Base-by-base conservation (phyloP, 1,284 basidiomycete genomes). In the Psilocybe mexicana region DNA sequence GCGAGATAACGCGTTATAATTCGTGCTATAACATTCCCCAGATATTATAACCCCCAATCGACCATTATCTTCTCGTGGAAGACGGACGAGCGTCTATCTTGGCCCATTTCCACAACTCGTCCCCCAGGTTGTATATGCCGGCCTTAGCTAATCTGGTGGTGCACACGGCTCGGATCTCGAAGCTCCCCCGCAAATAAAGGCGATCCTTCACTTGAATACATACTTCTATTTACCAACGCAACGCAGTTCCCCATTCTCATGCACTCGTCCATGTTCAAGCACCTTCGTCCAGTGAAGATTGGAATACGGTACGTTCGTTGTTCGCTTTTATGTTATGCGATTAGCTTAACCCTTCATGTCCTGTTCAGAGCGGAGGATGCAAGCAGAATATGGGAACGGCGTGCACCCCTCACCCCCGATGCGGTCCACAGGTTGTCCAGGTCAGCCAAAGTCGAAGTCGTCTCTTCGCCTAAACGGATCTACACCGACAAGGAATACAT, bases 341-440 rank as follows among this genome's bases (percentile, higher is more conserved):
- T 2, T 51, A 1, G 6, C 36, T 43, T 3, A 18, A 14, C 43
- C 18, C 14, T 47, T 30, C 14, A 18, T 18, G 18, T 18, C 18
- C 18, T 18, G 18, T 2, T 35, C 48, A 74, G 76, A 24, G 84
- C 90, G 44, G 94, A 96, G 72, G 90, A 95, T 69, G 87, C 90
- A 0, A 63, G 74, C 28, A 76, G 94, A 42, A 85, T 93, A 54
- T 96, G 93, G 93, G 94, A 96, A 71, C 80, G 94, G n/a, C 81
- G 94, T 10, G 85, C 84, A 30, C 93, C 94, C 0, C 74, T 96
- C 42, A 92, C 90, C 0, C 94, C 94, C 0, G 81, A 84, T 5
- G 85, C 82, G 3, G 87, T 95, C 25, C 68, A 81, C 46, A 71
- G 80, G 2, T 79, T 95, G 10, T 74, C 79, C 42, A 64, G 69